Conservation (phyloP, 2,329 filamentous ascomycete genomes). For the Fusarium solani-melongenae region DNA sequence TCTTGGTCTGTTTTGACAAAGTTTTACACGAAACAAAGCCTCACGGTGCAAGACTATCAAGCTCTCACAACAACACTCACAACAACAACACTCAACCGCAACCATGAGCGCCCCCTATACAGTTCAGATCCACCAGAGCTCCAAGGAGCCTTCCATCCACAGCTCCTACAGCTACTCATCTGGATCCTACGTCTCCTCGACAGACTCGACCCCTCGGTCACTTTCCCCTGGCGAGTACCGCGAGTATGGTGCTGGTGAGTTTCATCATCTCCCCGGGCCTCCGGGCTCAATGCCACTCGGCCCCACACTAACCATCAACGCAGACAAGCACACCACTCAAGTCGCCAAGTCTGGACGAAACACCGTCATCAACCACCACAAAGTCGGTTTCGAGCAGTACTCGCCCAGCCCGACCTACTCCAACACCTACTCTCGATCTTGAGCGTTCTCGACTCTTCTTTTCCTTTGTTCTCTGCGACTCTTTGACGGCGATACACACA, state of each 20-base stretch:
- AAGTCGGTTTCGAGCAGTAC: slow-evolving; percentile 43
- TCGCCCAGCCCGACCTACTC: slow-evolving; percentile 47
- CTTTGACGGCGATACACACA: slow-evolving; percentile 18
- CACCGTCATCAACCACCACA: slow-evolving; percentile 49
- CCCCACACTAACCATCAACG: slow-evolving; percentile 34
- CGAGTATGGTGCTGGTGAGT: slow-evolving; percentile 49
- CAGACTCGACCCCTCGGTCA: slow-evolving; percentile 42
- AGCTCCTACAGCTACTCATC: slow-evolving; percentile 43
- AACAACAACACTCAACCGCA: slow-evolving; percentile 16
- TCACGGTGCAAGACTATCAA: slow-evolving; percentile 1
- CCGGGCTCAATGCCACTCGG: slow-evolving; percentile 1
- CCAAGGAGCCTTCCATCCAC: slow-evolving; percentile 43
- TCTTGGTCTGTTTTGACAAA: not conserved
- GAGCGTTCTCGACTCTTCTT: slow-evolving; percentile 5
- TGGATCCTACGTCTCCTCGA: slow-evolving; percentile 43
- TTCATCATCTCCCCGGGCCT: slow-evolving; percentile 10
- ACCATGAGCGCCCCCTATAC: slow-evolving; percentile 43
- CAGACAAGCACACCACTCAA: slow-evolving; percentile 42
- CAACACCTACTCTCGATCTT: slow-evolving; percentile 31
- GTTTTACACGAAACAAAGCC: slow-evolving; percentile 11
- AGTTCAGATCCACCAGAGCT: slow-evolving; percentile 49
- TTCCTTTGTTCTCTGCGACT: slow-evolving; percentile 5
- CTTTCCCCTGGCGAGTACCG: slow-evolving; percentile 45
- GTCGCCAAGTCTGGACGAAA: slow-evolving; percentile 38
- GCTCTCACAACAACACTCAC: slow-evolving; percentile 9